phyloP scores from a whole-genome alignment of 805 yeast species.

The Saccharomycopsis fodiens region DNA sequence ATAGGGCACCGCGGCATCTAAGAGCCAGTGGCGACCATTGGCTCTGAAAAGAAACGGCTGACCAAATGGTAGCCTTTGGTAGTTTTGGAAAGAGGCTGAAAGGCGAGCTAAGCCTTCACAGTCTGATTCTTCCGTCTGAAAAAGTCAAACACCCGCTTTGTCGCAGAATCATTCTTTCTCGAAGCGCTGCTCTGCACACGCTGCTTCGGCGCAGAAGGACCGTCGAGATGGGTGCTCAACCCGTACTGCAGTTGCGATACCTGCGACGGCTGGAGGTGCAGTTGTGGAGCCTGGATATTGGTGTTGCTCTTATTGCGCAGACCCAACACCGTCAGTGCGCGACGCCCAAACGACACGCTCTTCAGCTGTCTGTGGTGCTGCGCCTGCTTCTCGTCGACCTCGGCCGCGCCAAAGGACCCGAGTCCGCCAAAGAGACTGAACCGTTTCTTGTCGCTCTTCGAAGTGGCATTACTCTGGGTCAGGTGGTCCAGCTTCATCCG shows the following conservation, averaged over 20 bases:
- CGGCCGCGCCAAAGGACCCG: constrained; percentile 24
- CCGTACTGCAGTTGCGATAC: constrained; percentile 4
- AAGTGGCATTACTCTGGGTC: constrained; percentile 6
- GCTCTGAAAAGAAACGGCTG: background rate
- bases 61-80: too few species aligned
- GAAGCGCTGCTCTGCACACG: constrained; percentile 11
- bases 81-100: background rate
- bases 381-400: constrained; percentile 10
- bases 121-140: constrained; percentile 55
- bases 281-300: constrained; percentile 5
- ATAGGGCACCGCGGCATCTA: too few species aligned
- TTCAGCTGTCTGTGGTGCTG: constrained; percentile 10
- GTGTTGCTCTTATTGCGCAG: constrained; percentile 8
- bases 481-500: constrained; percentile 12
- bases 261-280: background rate
- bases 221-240: background rate
- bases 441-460: constrained; percentile 27
- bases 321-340: constrained; percentile 6
- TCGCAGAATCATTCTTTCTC: constrained; percentile 40
- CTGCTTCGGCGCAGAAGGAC: constrained; percentile 12
- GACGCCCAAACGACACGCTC: constrained; percentile 16
- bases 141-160: constrained; percentile 70
- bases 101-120: constrained; percentile 16
- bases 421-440: constrained; percentile 35
- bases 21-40: too few species aligned